Evolutionary conservation across 129 eudicot genomes (phyloP), one percentile per base, ranked within the genome.

Genomic region (Cynara cardunculus): DNA sequence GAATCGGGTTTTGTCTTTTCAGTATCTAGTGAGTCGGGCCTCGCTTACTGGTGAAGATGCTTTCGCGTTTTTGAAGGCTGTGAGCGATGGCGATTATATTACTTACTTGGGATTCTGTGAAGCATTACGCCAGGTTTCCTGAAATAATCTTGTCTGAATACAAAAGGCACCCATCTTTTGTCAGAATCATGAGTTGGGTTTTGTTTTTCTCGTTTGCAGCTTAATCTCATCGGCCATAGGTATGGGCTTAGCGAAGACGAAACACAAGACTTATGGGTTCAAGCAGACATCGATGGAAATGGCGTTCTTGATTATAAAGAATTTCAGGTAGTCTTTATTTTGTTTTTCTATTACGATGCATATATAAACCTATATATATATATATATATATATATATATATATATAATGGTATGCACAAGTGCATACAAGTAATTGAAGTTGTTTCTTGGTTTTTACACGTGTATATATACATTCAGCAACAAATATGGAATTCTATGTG

Each of bases 211-310:
- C 35, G 39, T 37, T 62, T 87, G 73, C 97, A 96, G 99, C 91
- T 96, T 81, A 87, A 87, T 80, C 81, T 96, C 84, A 84, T 83
- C 37, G 98, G 98, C 46, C 87, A 93, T 37, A 37, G 82, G 64
- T 74, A 88, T 41, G 99, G 99, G 30, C 88, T 96, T 76, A 85
- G 85, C 34, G 85, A 46, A 62, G 96, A 93, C 53, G 99, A 92
- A 87, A 89, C 85, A 77, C 72, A 89, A 71, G 97, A 91, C 80
- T 81, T 96, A 71, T 96, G 99, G 99, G 85, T 80, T 82, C 99
- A 96, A 77, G 98, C 93, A 21, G 99, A 93, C 81, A 70, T 89
- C 14, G 99, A 96, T 83, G 93, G 92, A 80, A 93, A 93, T 73
- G 97, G 97, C 16, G 86, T 88, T 70, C 90, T 96, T 44, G 97